Base-by-base conservation (phyloP, 2,329 filamentous ascomycete species). In the Raffaelea deltoideospora region DNA sequence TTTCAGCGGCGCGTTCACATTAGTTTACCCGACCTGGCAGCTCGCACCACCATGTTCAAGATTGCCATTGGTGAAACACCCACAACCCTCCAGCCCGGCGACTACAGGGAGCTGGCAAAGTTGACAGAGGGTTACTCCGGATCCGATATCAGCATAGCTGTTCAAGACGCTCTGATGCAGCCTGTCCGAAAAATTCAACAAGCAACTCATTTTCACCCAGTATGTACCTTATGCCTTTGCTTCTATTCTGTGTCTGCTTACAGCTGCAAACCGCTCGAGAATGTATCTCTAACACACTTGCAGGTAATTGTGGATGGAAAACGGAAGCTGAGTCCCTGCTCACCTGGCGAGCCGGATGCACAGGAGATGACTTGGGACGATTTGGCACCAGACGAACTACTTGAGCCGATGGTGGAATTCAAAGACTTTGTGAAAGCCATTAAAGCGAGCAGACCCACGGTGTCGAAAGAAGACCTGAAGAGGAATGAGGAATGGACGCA, bases 1-100 rank as follows among this genome's bases (percentile, higher is more conserved):
- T 98, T 98, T 65, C 92, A 98, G 58, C 72, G 90, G 48, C 72
- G 90, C 61, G 87, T 98, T 21, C 90, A 98, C 58, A 98, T 98
- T 57, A 85, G 81, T 45, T 63, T 98, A 31, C 90, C 90, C 7
- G 90, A 98, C 54, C 51, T 78, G 30, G 79, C 84, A 14, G 90
- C 88, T 19, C 74, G 90, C 43, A 87, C 87, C 53, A 86, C 66
- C 45, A 94, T 95, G 87, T 95, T 96, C 60, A 88, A 92, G 64
- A 69, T 98, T 37, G 80, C 85, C 14, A 78, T 98, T n/a, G 90
- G 90, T 43, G 78, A 78, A 41, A 98, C 92, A 10, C 86, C 90
- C 13, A 95, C 87, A 45, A 78, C 85, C 29, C 67, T 98, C 42
- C 76, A 75, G 39, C 60, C 72, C 14, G 70, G 75, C 24, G 90